phyloP scores from a whole-genome alignment of 164 flowering plant species.

The Euptelea pleiosperma region DNA sequence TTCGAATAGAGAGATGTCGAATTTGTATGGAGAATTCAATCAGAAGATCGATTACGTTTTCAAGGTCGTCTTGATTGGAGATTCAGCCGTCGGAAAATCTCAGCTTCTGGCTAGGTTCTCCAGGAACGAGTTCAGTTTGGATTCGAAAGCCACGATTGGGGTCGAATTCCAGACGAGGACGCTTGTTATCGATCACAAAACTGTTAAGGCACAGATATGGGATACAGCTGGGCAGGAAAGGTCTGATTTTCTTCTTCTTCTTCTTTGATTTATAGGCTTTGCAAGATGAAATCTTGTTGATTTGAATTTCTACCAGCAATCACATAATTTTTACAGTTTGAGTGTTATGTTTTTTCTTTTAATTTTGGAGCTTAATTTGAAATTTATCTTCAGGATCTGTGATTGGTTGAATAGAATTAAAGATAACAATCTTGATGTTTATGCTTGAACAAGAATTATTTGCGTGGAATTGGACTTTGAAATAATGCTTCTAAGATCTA shows the following conservation, averaged over 20 bases:
- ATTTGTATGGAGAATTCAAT: slow-evolving; percentile 55
- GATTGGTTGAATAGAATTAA: background rate
- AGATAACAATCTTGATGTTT: background rate
- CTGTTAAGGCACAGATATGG: slow-evolving; percentile 78
- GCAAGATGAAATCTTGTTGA: background rate
- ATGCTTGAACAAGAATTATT: background rate
- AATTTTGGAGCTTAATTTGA: background rate
- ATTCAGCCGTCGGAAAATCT: slow-evolving; percentile 69
- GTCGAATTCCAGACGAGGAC: slow-evolving; percentile 73
- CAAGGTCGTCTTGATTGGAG: slow-evolving; percentile 68
- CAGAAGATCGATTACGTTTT: slow-evolving; percentile 69
- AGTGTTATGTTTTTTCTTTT: background rate
- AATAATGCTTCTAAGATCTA: too few relatives aligned
- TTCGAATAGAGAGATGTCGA: slow-evolving; percentile 41
- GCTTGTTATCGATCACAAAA: slow-evolving; percentile 50
- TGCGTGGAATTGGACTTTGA: background rate
- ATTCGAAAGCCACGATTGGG: slow-evolving; percentile 72
- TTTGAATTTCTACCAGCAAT: background rate
- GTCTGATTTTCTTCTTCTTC: slow-evolving; percentile 17
- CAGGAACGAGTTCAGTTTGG: slow-evolving; percentile 58
- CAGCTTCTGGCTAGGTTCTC: slow-evolving; percentile 64
- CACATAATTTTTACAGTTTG: background rate
- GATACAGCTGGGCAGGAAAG: slow-evolving; percentile 76
- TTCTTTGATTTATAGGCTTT: background rate
- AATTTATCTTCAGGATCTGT: background rate